phyloP scores from a whole-genome alignment of 1,139 yeast species.

The Suhomyces bribrorum region DNA sequence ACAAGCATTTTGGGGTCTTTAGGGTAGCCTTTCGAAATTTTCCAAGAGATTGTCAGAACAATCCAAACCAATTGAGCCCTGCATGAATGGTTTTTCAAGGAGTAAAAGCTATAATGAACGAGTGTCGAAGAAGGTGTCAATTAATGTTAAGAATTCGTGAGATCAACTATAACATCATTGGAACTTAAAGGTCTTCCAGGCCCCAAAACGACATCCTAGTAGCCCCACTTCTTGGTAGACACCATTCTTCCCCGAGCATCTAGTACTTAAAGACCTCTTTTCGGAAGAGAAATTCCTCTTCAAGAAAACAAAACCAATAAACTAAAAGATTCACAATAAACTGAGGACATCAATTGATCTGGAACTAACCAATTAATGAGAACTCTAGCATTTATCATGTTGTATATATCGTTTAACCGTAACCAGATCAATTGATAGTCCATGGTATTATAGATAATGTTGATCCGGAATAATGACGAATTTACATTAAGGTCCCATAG shows the following conservation, averaged over 20 bases:
- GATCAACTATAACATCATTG: slow-evolving; percentile 4
- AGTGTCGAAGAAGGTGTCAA: slow-evolving; percentile 4
- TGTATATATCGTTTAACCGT: neutral
- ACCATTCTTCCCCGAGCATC: slow-evolving; percentile 4
- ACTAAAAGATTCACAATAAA: slow-evolving; percentile 4
- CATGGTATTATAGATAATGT: neutral
- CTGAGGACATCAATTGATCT: neutral
- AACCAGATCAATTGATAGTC: neutral
- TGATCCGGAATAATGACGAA: slow-evolving; percentile 9
- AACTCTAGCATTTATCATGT: slow-evolving; percentile 1
- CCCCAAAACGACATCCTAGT: neutral
- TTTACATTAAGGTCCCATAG: neutral
- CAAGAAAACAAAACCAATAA: slow-evolving; percentile 12
- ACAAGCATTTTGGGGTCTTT: neutral
- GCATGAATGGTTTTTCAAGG: slow-evolving; percentile 11
- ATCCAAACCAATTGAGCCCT: slow-evolving; percentile 1
- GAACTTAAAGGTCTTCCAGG: slow-evolving; percentile 8
- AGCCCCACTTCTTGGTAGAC: slow-evolving; percentile 9
- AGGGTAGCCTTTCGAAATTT: neutral
- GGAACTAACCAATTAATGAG: neutral
- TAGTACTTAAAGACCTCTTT: slow-evolving; percentile 10
- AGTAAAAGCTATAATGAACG: slow-evolving; percentile 7
- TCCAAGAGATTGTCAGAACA: neutral
- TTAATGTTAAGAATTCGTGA: slow-evolving; percentile 10
- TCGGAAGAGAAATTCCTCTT: neutral